A percentile compares a stretch with the other conserved stretches of the same genome.
These are phyloP conservation scores for Septoria petroselini DNA, from an alignment of 2,329 filamentous ascomycete species.

Conservation along the genomic window DNA sequence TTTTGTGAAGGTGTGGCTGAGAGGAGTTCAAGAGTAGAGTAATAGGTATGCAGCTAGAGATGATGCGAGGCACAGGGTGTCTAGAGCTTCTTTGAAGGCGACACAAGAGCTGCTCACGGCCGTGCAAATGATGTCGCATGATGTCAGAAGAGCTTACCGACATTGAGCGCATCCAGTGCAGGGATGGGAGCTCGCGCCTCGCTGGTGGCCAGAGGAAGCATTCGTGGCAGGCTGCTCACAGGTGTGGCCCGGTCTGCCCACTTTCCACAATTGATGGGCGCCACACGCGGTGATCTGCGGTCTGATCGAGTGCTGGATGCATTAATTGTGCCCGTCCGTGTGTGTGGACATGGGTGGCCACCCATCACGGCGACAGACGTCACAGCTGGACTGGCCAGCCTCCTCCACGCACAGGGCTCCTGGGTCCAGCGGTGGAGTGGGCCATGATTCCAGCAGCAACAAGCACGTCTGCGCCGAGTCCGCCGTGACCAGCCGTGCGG, in stretches of 20 bases:
- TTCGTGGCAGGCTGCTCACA: background rate
- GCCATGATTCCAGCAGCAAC: background rate
- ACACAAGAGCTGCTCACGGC: conserved; percentile 7
- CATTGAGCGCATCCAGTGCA: conserved; percentile 12
- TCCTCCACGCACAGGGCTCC: background rate
- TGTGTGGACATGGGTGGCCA: conserved; percentile 6
- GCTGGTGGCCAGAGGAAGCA: conserved; percentile 12
- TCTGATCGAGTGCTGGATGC: conserved; percentile 11
- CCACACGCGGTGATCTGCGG: conserved; percentile 16
- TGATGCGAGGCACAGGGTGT: conserved; percentile 12
- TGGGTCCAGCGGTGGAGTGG: background rate
- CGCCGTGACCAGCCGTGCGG: background rate
- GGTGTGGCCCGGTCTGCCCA: conserved; percentile 15
- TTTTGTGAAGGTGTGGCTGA: conserved; percentile 24
- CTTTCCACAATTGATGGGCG: conserved; percentile 14
- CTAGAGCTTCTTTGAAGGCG: conserved; percentile 10
- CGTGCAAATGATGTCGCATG: conserved; percentile 18
- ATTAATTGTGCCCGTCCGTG: background rate
- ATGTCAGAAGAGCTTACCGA: conserved; percentile 17
- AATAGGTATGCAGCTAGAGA: conserved; percentile 22
- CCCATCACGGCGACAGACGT: background rate
- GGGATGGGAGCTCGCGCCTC: conserved; percentile 18
- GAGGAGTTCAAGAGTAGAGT: conserved; percentile 18
- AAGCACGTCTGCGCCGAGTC: background rate
- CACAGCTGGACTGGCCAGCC: background rate